A percentile compares a stretch with the other conserved stretches of the same genome.
phyloP scores from a whole-genome alignment of 768 basidiomycete species.

The Panellus pusillus region DNA sequence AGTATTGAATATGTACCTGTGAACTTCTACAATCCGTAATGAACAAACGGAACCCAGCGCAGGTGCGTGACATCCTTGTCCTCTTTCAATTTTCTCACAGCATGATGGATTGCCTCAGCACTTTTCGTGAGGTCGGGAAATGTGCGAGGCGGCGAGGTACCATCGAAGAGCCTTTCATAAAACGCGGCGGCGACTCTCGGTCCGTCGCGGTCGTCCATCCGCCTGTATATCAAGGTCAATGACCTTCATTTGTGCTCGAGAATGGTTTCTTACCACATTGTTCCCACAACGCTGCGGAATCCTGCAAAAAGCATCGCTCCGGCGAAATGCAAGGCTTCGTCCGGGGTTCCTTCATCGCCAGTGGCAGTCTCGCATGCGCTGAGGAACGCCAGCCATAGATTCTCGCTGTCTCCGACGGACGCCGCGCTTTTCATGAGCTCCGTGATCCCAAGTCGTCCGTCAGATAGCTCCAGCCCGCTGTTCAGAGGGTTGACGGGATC shows the following conservation, averaged over 20 bases:
- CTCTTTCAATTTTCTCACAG: slow-evolving; percentile 2
- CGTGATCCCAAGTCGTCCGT: slow-evolving; percentile 1
- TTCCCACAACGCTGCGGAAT: slow-evolving; percentile 2
- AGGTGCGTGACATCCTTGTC: background rate
- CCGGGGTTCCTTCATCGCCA: background rate
- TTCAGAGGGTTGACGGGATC: slow-evolving; percentile 4
- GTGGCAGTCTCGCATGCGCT: slow-evolving; percentile 6
- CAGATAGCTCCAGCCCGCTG: slow-evolving; percentile 1
- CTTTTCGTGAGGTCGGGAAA: background rate
- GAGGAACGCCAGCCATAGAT: slow-evolving; percentile 7
- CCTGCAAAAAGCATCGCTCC: slow-evolving; percentile 4
- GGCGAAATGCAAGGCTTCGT: slow-evolving; percentile 1
- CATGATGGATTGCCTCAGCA: slow-evolving; percentile 4
- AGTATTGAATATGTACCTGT: background rate
- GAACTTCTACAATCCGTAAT: slow-evolving; percentile 3
- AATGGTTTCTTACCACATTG: slow-evolving; percentile 6
- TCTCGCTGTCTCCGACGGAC: background rate
- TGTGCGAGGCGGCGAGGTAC: background rate
- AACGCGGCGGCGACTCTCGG: slow-evolving; percentile 4
- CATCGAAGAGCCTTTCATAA: background rate
- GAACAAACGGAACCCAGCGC: slow-evolving; percentile 8
- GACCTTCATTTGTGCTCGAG: background rate
- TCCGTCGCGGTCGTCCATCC: slow-evolving; percentile 1
- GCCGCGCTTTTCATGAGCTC: slow-evolving; percentile 1
- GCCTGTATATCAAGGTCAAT: slow-evolving; percentile 1